These are phyloP conservation scores for Royoungia palumana DNA, from an alignment of 768 basidiomycete species.

Conservation along the genomic window DNA sequence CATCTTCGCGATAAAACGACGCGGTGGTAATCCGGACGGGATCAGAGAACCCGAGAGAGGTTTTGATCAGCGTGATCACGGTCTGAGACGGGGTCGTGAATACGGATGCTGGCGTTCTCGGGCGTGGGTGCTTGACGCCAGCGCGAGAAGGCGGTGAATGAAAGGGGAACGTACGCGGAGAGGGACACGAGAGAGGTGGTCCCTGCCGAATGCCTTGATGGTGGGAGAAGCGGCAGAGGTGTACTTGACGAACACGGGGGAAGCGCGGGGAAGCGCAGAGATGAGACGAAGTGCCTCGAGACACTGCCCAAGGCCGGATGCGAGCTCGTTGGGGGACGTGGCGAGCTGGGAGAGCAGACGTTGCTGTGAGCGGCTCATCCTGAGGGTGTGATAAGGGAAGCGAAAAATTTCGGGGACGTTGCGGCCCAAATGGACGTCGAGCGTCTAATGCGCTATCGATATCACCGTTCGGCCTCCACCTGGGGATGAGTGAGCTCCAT, in stretches of 20 bases:
- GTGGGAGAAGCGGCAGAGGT: conserved; percentile 11
- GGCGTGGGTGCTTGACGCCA: too few relatives aligned
- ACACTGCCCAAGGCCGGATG: conserved; percentile 32
- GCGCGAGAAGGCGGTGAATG: too few relatives aligned
- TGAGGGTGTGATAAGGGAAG: not conserved
- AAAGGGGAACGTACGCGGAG: conserved; percentile 26
- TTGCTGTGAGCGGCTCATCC: conserved; percentile 28
- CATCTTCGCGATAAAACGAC: conserved; percentile 30
- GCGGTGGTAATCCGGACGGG: conserved; percentile 21
- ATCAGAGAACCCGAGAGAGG: conserved; percentile 20
- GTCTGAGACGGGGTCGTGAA: conserved; percentile 11
- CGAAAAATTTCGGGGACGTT: not conserved
- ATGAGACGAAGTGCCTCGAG: conserved; percentile 33
- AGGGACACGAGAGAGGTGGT: conserved; percentile 30
- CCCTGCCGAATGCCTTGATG: conserved; percentile 29
- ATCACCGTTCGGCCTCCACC: too few relatives aligned
- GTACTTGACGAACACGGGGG: conserved; percentile 27
- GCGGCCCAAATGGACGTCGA: not conserved
- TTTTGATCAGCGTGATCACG: conserved; percentile 25
- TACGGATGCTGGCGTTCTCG: not conserved
- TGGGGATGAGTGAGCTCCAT: too few relatives aligned
- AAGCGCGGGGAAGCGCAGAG: conserved; percentile 27
- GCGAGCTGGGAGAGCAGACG: conserved; percentile 30
- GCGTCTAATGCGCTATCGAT: not conserved
- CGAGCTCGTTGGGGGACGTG: conserved; percentile 32